Evolutionary conservation across 1,284 basidiomycete species (phyloP).

Genomic region (Trametes hirsuta): DNA sequence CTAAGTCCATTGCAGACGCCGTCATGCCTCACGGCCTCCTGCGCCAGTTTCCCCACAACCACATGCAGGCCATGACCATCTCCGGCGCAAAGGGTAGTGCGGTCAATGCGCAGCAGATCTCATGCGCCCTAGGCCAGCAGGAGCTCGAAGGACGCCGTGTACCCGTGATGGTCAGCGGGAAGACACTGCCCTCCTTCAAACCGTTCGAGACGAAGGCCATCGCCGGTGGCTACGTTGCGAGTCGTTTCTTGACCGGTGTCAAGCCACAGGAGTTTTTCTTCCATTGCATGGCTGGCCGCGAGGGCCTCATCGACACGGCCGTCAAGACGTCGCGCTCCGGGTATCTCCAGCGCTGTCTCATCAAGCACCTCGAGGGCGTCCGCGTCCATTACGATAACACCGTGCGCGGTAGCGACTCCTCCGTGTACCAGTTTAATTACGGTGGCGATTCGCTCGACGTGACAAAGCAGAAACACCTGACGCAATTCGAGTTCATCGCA

Average conservation of each 20-base stretch:
- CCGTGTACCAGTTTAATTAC: conserved; percentile 96
- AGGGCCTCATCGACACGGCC: conserved; percentile 98
- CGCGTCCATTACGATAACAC: conserved; percentile 98
- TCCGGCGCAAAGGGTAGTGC: conserved; percentile 98
- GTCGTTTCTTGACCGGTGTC: conserved; percentile 98
- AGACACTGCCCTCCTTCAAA: conserved; percentile 97
- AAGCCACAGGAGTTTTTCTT: conserved; percentile 99
- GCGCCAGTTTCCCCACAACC: conserved; percentile 95
- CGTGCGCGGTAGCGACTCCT: conserved; percentile 92
- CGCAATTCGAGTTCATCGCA: conserved; percentile 93
- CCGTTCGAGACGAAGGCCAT: conserved; percentile 97
- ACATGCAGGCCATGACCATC: conserved; percentile 99
- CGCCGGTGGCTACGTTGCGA: conserved; percentile 99
- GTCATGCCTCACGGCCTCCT: conserved; percentile 89
- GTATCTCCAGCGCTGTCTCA: conserved; percentile 96
- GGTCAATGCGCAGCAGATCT: conserved; percentile 98
- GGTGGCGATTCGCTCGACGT: conserved; percentile 98
- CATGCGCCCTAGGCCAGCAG: conserved; percentile 95
- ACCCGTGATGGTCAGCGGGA: conserved; percentile 98
- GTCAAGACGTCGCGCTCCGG: conserved; percentile 99
- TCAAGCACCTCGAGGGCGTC: conserved; percentile 98
- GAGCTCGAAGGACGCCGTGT: conserved; percentile 98
- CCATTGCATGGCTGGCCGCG: conserved; percentile 99
- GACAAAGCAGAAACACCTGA: conserved; percentile 91
- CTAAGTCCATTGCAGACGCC: conserved; percentile 88